Percentiles rank a stretch among this genome's conserved stretches.
phyloP scores from a whole-genome alignment of 768 basidiomycete species.

The Gloeostereum incarnatum region DNA sequence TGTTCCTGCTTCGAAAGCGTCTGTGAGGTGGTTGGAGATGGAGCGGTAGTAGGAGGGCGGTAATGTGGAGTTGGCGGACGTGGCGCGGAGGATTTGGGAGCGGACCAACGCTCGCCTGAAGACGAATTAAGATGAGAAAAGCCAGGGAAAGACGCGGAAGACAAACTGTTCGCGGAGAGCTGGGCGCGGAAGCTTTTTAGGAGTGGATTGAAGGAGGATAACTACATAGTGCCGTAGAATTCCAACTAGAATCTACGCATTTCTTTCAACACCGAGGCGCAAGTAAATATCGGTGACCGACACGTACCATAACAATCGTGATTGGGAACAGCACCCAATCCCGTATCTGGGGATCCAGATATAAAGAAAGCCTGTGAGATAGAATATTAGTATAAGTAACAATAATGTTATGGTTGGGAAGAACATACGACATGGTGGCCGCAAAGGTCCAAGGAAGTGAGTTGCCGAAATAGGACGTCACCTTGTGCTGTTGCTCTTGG shows the following conservation, averaged over 20 bases:
- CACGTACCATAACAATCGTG: slow-evolving; percentile 88
- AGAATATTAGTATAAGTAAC: background rate
- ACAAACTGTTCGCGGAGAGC: slow-evolving; percentile 91
- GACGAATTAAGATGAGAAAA: slow-evolving; percentile 3
- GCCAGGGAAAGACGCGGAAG: slow-evolving; percentile 3
- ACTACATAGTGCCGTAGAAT: slow-evolving; percentile 90
- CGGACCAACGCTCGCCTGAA: slow-evolving; percentile 68
- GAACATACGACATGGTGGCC: slow-evolving; percentile 26
- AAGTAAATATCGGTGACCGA: slow-evolving; percentile 3
- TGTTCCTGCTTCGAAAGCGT: slow-evolving; percentile 62
- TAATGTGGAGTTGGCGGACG: slow-evolving; percentile 73
- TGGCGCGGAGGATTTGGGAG: slow-evolving; percentile 76
- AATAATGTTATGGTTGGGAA: background rate
- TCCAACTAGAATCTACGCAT: slow-evolving; percentile 77
- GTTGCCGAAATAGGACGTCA: background rate
- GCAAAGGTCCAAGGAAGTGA: background rate
- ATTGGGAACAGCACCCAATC: slow-evolving; percentile 95
- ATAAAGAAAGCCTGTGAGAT: slow-evolving; percentile 10
- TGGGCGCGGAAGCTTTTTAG: slow-evolving; percentile 69
- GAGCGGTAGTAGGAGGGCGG: slow-evolving; percentile 64
- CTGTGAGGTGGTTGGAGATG: slow-evolving; percentile 65
- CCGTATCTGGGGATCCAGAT: slow-evolving; percentile 93
- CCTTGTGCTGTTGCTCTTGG: background rate
- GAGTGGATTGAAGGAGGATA: slow-evolving; percentile 70
- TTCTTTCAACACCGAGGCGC: background rate